Evolutionary conservation across 2,329 filamentous ascomycete species (phyloP).

Genomic region (Ceratocystis eucalypticola): DNA sequence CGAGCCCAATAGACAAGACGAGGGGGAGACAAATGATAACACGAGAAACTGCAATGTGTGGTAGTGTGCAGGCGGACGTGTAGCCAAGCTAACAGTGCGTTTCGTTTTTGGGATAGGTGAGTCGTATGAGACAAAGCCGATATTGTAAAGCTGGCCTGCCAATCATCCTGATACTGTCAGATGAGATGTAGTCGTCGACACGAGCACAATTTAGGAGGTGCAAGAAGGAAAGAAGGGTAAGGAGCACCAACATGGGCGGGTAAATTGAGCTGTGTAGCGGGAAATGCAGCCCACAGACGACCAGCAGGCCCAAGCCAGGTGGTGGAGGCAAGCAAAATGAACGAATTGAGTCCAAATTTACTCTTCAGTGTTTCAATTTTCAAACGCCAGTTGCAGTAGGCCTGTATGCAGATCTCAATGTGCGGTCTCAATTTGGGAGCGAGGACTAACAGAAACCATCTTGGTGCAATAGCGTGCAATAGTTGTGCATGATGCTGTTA

Average conservation of each 20-base stretch:
- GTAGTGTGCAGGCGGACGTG: not conserved
- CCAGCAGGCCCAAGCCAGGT: not conserved
- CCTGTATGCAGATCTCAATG: not conserved
- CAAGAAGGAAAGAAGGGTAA: not conserved
- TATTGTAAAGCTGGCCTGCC: not conserved
- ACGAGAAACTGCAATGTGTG: too few relatives aligned
- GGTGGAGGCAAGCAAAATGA: not conserved
- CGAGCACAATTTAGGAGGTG: not conserved
- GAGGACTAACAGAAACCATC: not conserved
- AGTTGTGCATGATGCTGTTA: not conserved
- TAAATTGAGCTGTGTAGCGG: not conserved
- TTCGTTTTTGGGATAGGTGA: too few relatives aligned
- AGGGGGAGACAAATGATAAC: not conserved
- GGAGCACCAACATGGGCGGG: not conserved
- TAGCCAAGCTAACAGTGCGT: not conserved
- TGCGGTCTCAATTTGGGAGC: not conserved
- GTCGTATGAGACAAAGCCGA: not conserved
- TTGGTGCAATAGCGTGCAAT: not conserved
- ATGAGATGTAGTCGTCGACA: not conserved
- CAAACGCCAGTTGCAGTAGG: constrained; percentile 2
- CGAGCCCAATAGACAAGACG: not conserved
- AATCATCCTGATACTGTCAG: not conserved
- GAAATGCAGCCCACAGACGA: too few relatives aligned
- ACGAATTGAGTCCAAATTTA: not conserved
- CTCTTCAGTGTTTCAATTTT: not conserved